Evolutionary conservation across 2,329 filamentous ascomycete genomes (phyloP), one percentile per base, ranked within the genome.

Genomic region (Fusarium buxicola): DNA sequence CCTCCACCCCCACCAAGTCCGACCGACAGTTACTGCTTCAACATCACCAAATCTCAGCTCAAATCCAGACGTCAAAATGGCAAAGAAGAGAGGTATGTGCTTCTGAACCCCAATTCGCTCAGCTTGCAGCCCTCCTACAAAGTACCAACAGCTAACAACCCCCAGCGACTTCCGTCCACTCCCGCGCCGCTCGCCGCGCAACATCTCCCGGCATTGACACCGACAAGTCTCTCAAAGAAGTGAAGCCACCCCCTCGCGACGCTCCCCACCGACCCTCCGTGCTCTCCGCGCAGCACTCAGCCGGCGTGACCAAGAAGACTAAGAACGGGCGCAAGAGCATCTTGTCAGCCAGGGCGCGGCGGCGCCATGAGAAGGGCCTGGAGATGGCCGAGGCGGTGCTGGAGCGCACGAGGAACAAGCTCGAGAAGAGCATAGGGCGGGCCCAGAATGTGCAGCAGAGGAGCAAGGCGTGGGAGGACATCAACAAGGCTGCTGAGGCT

Each of bases 161-260:
- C 8, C 15, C 16, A 91, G 88, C 80, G 51, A 81, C 82, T 34
- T 91, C 90, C 5, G 76, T 87, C 55, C 90, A 89, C 79, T 94
- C 91, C 49, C 89, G 91, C 65, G 90, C 89, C 56, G 89, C 90
- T 35, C 86, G 90, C 72, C 87, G 91, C 64, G 90, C 88, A 41
- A 86, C 86, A 13, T 90, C 89, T 5, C 89, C 90, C 24, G 82
- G 87, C 69, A 88, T 92, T 75, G 79, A 91, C 76, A 85, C 86
- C 38, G 89, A 92, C 81, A 91, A 91, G 77, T 90, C 88, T 7
- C 81, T 91, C 18, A 90, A 89, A 72, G 78, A 86, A 32, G 76
- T 84, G 56, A 78, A 82, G 58, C 80, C 82, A 10, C 85, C 86
- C 2, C 62, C 76, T 55, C 78, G 83, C 61, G 32, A 44, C 43